These are phyloP conservation scores for Coemansia furcata DNA, from an alignment of 192 early-diverging fungal genomes.

Conservation along the genomic window DNA sequence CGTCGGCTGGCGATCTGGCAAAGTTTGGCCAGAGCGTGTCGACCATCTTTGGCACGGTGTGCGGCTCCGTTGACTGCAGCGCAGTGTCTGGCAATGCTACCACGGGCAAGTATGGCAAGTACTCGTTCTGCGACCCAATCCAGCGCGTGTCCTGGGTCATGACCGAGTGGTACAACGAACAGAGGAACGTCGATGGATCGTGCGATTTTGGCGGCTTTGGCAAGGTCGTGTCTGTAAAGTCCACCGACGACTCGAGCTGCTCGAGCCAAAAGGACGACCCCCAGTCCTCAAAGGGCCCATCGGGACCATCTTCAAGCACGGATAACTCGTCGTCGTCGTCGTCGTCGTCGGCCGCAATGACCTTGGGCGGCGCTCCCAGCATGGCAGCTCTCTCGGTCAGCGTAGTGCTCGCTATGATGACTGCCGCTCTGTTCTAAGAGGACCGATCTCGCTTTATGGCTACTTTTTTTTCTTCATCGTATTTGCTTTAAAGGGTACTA, in stretches of 20 bases:
- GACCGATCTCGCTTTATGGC: background rate
- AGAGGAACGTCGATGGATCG: slow-evolving; percentile 34
- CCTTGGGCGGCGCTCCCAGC: background rate
- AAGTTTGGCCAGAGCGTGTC: slow-evolving; percentile 33
- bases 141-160: slow-evolving; percentile 52
- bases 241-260: slow-evolving; percentile 36
- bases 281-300: background rate
- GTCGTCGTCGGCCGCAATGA: background rate
- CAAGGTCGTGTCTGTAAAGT: slow-evolving; percentile 13
- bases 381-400: slow-evolving; percentile 2
- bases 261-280: slow-evolving; percentile 30
- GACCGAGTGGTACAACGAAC: slow-evolving; percentile 47
- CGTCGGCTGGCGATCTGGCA: slow-evolving; percentile 14
- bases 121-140: slow-evolving; percentile 43
- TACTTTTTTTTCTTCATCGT: background rate
- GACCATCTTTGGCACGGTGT: slow-evolving; percentile 40
- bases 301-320: background rate
- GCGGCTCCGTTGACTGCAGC: slow-evolving; percentile 36
- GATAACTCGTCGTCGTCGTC: background rate
- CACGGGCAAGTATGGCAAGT: slow-evolving; percentile 48
- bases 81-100: slow-evolving; percentile 30
- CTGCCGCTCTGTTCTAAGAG: slow-evolving; percentile 17
- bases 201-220: slow-evolving; percentile 56
- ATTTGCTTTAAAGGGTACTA: background rate
- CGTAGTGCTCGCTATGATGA: slow-evolving; percentile 3